Conservation (phyloP, 129 eudicot species). For the Helianthus tuberosus region DNA sequence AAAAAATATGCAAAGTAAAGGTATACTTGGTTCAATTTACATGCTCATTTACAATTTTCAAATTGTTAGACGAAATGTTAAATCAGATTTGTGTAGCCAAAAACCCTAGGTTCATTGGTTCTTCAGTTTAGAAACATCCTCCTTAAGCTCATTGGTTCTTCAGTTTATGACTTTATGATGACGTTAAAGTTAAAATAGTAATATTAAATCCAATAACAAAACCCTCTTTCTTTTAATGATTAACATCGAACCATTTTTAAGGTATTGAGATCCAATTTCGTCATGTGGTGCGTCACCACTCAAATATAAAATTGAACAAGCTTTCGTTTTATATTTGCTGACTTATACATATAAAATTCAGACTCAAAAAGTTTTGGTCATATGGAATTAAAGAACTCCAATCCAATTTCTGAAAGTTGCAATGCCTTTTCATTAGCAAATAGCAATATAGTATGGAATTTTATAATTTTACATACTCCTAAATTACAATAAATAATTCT, state of each 20-base stretch:
- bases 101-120: too few relatives aligned
- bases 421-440: neutral
- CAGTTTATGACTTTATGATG: too few relatives aligned
- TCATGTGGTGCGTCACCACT: conserved; percentile 13
- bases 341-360: neutral
- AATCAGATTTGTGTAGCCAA: too few relatives aligned
- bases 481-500: too few relatives aligned
- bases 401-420: neutral
- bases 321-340: conserved; percentile 2
- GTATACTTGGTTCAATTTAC: too few relatives aligned
- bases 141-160: too few relatives aligned
- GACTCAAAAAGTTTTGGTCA: conserved; percentile 1
- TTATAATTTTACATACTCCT: too few relatives aligned
- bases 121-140: too few relatives aligned
- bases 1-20: too few relatives aligned
- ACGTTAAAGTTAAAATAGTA: neutral
- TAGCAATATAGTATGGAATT: too few relatives aligned
- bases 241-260: neutral
- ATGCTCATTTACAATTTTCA: too few relatives aligned
- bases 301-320: neutral
- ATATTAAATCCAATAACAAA: neutral
- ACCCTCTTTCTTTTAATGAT: neutral
- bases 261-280: conserved; percentile 1
- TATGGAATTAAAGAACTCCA: neutral
- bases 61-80: too few relatives aligned